Conservation (phyloP, 2,329 filamentous ascomycete genomes). For the Aspergillus spinulosporus region DNA sequence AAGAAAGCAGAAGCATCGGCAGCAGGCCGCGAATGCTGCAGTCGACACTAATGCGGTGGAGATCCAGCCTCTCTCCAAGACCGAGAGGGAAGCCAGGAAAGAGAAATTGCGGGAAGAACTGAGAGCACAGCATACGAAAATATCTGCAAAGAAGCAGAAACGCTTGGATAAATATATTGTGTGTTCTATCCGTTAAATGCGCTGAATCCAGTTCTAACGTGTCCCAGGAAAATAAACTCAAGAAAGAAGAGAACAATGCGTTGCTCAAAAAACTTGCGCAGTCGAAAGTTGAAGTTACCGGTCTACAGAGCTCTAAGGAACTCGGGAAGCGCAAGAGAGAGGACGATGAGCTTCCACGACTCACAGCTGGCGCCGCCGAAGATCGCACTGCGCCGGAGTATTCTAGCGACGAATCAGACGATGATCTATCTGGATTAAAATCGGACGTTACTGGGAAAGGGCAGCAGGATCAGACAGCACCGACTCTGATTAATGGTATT, state of each 20-base stretch:
- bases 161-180: constrained; percentile 68
- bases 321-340: constrained; percentile 71
- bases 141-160: constrained; percentile 67
- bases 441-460: constrained; percentile 24
- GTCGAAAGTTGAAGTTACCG: constrained; percentile 76
- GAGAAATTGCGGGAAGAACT: constrained; percentile 56
- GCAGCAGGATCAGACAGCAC: constrained; percentile 49
- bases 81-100: constrained; percentile 56
- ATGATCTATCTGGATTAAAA: constrained; percentile 34
- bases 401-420: constrained; percentile 37
- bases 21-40: constrained; percentile 26
- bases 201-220: constrained; percentile 19
- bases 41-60: constrained; percentile 52
- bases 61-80: constrained; percentile 49
- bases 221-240: constrained; percentile 76
- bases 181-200: constrained; percentile 23
- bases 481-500: constrained; percentile 54
- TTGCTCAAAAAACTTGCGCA: constrained; percentile 80
- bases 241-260: constrained; percentile 86
- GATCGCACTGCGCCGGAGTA: constrained; percentile 30
- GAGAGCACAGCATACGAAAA: constrained; percentile 54
- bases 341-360: constrained; percentile 45
- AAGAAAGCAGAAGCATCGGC: constrained; percentile 57
- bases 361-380: constrained; percentile 21
- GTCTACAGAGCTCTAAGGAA: constrained; percentile 74